A percentile compares a stretch with the other conserved stretches of the same genome.
Evolutionary conservation across 805 yeast species (phyloP).

Genomic region (Starmera amethionina): DNA sequence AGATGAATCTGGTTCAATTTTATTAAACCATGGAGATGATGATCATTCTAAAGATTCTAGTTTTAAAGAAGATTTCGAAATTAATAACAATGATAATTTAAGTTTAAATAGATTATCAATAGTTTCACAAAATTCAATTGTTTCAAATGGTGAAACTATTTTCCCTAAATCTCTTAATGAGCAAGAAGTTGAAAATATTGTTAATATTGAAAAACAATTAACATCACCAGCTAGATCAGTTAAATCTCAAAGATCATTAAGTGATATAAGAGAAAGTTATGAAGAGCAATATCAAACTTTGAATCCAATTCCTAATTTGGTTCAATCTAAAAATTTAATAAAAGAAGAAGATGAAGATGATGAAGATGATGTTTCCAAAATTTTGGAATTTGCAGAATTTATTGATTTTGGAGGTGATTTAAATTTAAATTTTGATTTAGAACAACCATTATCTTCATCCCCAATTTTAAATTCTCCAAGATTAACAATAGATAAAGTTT

Average conservation of each 20-base stretch:
- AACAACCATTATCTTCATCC: conserved; percentile 10
- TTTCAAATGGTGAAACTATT: conserved; percentile 40
- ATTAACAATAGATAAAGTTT: conserved; percentile 5
- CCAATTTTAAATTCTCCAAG: conserved; percentile 11
- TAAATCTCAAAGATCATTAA: too few relatives aligned
- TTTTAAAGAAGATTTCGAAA: background rate
- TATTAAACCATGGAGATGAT: background rate
- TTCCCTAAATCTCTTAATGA: conserved; percentile 63
- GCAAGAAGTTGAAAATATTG: conserved; percentile 67
- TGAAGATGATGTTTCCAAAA: conserved; percentile 27
- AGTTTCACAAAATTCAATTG: background rate
- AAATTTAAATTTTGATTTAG: conserved; percentile 20
- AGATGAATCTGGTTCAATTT: background rate
- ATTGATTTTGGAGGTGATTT: conserved; percentile 36
- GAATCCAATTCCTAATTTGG: too few relatives aligned
- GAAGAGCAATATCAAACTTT: too few relatives aligned
- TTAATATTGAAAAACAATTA: conserved; percentile 44
- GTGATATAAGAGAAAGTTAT: too few relatives aligned
- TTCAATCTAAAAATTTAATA: too few relatives aligned
- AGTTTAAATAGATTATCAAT: conserved; percentile 10
- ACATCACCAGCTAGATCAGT: too few relatives aligned
- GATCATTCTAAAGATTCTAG: background rate
- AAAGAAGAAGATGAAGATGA: conserved; percentile 9
- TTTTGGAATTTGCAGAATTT: conserved; percentile 35
- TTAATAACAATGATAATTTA: conserved; percentile 1